Percentiles rank a stretch among this genome's conserved stretches.
Conservation (phyloP, 345 rosid genomes). For the Lumnitzera racemosa region DNA sequence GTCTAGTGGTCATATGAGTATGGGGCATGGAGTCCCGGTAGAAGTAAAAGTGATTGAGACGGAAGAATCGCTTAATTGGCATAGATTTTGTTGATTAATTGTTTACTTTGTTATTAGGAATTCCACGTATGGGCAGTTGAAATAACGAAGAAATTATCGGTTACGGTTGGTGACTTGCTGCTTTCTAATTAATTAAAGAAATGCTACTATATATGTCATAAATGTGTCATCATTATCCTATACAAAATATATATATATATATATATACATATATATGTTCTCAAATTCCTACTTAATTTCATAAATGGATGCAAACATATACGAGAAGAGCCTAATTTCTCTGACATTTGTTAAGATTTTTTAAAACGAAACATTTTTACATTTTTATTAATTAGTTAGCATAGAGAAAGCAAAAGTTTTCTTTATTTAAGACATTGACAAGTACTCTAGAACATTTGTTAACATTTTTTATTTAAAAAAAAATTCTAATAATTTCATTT, state of each 20-base stretch:
- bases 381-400: no score
- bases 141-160: background rate
- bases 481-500: no score
- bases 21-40: background rate
- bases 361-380: no score
- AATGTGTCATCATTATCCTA: no score
- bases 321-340: background rate
- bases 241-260: no score
- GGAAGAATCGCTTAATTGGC: constrained; percentile 13
- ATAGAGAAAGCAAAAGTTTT: no score
- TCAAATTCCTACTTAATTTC: no score
- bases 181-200: background rate
- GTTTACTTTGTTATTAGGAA: background rate
- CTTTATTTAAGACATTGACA: no score
- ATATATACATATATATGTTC: no score
- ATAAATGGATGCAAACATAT: background rate
- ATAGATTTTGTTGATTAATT: background rate
- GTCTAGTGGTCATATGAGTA: constrained; percentile 1
- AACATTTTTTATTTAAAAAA: no score
- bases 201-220: background rate
- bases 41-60: constrained; percentile 5
- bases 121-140: background rate
- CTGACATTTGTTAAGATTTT: no score
- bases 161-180: constrained; percentile 6
- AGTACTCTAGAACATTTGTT: no score